phyloP scores from a whole-genome alignment of 2,329 filamentous ascomycete species.

The Microsporum ferrugineum region DNA sequence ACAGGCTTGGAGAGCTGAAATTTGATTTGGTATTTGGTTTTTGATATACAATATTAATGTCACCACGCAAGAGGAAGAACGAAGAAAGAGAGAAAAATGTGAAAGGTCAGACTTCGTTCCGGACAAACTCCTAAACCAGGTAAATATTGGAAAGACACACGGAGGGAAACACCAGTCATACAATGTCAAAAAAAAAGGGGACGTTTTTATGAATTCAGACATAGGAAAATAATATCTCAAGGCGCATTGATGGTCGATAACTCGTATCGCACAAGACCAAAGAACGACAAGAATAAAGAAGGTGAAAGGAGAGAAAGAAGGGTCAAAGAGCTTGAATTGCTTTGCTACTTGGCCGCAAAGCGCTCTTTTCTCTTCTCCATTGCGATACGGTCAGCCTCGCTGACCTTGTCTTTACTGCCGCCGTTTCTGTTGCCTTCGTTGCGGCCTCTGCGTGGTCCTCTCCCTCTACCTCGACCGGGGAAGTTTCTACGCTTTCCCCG shows the following conservation, averaged over 20 bases:
- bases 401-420: constrained; percentile 15
- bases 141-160: neutral
- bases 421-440: neutral
- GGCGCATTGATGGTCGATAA: neutral
- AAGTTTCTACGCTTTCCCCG: constrained; percentile 33
- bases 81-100: neutral
- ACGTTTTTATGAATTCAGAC: neutral
- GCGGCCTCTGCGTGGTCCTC: constrained; percentile 11
- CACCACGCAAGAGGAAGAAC: neutral
- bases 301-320: neutral
- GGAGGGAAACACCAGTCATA: neutral
- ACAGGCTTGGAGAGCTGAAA: neutral
- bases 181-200: neutral
- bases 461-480: constrained; percentile 17
- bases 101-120: constrained; percentile 1
- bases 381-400: constrained; percentile 33
- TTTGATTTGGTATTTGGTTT: neutral
- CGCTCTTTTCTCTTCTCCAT: constrained; percentile 40
- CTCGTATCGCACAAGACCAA: neutral
- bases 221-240: neutral
- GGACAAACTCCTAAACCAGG: neutral
- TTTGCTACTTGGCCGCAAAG: constrained; percentile 21
- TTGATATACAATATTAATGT: neutral
- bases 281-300: neutral
- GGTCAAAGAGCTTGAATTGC: neutral